phyloP scores from a whole-genome alignment of 345 rosid genomes.

The Heritiera littoralis region DNA sequence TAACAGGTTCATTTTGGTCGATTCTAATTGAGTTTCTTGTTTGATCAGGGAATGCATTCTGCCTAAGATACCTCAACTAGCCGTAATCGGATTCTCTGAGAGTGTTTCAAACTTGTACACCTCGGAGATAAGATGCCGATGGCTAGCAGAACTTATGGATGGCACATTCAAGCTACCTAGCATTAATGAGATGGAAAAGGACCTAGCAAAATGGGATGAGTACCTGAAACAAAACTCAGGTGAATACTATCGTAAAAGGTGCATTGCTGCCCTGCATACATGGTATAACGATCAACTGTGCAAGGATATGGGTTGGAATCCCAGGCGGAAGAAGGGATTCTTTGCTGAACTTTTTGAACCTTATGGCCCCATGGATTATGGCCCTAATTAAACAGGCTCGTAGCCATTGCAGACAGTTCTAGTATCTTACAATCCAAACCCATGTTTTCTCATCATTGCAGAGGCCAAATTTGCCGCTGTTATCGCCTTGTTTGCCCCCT shows the following conservation, averaged over 20 bases:
- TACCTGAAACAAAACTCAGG: slow-evolving; percentile 30
- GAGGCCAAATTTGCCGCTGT: neutral
- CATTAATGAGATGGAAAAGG: slow-evolving; percentile 37
- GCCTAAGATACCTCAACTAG: slow-evolving; percentile 37
- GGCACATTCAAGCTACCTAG: slow-evolving; percentile 32
- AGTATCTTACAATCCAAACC: neutral
- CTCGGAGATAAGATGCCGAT: slow-evolving; percentile 33
- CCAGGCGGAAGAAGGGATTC: slow-evolving; percentile 31
- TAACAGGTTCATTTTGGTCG: neutral
- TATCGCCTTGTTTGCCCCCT: neutral
- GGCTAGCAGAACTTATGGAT: slow-evolving; percentile 33
- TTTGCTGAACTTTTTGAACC: slow-evolving; percentile 40
- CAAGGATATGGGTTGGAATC: slow-evolving; percentile 38
- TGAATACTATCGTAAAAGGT: slow-evolving; percentile 21
- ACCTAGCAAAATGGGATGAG: slow-evolving; percentile 30
- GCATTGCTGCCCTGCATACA: slow-evolving; percentile 28
- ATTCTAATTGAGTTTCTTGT: neutral
- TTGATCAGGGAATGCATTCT: slow-evolving; percentile 38
- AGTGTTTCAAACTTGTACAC: slow-evolving; percentile 28
- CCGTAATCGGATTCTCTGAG: slow-evolving; percentile 32
- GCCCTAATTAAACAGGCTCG: neutral
- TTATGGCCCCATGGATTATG: slow-evolving; percentile 34
- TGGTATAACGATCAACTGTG: slow-evolving; percentile 39
- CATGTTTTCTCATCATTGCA: neutral
- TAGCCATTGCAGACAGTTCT: neutral